Evolutionary conservation across 352 stramenopile genomes (phyloP), one percentile per base, ranked within the genome.

Genomic region (Phytophthora aleatoria): DNA sequence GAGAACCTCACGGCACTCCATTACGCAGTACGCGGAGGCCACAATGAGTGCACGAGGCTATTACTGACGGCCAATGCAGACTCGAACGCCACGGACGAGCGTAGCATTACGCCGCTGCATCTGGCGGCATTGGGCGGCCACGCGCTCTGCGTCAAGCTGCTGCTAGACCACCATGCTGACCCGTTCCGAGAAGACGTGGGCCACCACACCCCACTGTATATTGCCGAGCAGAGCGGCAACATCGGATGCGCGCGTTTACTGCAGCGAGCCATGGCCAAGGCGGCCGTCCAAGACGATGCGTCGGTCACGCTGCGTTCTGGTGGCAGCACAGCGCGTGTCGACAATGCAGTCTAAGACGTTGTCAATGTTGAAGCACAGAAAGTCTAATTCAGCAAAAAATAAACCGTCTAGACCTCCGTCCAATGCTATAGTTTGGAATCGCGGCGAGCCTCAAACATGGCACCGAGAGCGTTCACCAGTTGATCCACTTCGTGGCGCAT

Each of bases 1-100:
- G 85, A 94, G 67, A 94, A 94, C 68, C 72, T 91, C 57, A 90
- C 82, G n/a, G 85, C 83, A 38, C 64, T 94, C 43, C 85, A 94
- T 31, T 94, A 94, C 54, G 74, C 82, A 3, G 73, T 86, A 15
- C 81, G 85, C 10, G 79, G 83, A 49, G 85, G 85, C 39, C 85
- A 94, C 69, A 91, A 90, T 45, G 85, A 94, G 68, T 92, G 85
- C 64, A 84, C 81, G 35, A 67, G 81, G 28, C 72, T 92, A 28
- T 57, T 94, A 48, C 48, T 92, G 12, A 73, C 77, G 11, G 80
- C 78, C 6, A 73, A 75, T 33, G 85, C 83, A 0, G 81, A 94
- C 62, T 67, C 81, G 9, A 92, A 94, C 55, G 82, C 87, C 9
- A 69, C 77, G 39, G 85, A 94, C 64, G 85, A 94, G 47, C 81